phyloP scores from a whole-genome alignment of 345 rosid species.

The Cochlearia excelsa region DNA sequence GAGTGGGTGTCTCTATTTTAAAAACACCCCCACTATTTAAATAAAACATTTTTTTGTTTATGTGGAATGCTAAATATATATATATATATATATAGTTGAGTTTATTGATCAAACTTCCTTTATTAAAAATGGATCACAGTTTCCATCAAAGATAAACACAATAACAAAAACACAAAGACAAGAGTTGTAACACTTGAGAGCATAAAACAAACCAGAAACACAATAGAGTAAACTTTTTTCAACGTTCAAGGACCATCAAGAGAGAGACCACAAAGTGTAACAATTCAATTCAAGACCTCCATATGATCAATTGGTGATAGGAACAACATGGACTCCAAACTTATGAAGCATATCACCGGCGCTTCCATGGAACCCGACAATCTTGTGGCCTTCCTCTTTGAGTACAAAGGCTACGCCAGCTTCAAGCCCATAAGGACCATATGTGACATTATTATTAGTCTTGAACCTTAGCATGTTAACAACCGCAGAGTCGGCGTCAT shows the following conservation, averaged over 20 bases:
- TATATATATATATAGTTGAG: too few species aligned
- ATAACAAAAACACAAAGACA: too few species aligned
- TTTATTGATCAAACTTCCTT: too few species aligned
- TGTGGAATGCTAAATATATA: too few species aligned
- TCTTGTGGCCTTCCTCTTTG: constrained; percentile 19
- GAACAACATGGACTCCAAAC: constrained; percentile 33
- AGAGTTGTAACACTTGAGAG: too few species aligned
- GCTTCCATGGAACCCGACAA: constrained; percentile 37
- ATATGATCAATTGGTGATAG: constrained; percentile 26
- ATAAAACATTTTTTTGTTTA: too few species aligned
- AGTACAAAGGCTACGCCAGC: constrained; percentile 13
- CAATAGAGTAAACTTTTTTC: constrained; percentile 14
- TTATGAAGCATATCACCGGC: constrained; percentile 20
- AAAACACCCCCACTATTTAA: too few species aligned
- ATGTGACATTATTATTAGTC: constrained; percentile 20
- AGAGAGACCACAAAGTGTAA: constrained; percentile 2
- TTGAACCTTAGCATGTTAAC: constrained; percentile 30
- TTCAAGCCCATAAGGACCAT: constrained; percentile 25
- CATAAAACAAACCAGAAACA: not conserved
- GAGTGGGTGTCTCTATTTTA: too few species aligned
- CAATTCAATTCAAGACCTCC: constrained; percentile 3
- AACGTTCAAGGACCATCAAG: constrained; percentile 15
- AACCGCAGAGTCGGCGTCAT: too few species aligned
- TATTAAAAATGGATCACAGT: too few species aligned
- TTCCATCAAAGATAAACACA: too few species aligned